Base-by-base conservation (phyloP, 345 rosid genomes). In the Aethionema arabicum region DNA sequence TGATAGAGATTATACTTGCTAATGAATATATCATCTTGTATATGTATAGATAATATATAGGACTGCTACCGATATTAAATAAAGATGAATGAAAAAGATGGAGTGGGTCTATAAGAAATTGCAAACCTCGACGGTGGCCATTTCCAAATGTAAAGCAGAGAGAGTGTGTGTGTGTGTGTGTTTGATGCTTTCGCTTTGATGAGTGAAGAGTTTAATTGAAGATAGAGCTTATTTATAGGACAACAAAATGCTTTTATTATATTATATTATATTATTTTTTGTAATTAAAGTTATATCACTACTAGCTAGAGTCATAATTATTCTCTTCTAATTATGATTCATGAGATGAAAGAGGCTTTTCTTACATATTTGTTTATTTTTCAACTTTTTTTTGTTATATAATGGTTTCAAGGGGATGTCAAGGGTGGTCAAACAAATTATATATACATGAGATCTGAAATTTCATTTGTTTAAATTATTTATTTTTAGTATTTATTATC, bases 41-140 rank as follows among this genome's bases (percentile, higher is more conserved):
- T 21, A 56, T 42, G 4, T 37, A 11, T 43, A 58, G 10, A 57
- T 13, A 43, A 57, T n/a, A n/a, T n/a, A n/a, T 4, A 1, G 4
- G 61, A 57, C 51, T 4, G 21, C 0, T 44, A 31, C 27, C 2
- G 27, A 21, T 21, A 58, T 59, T 32, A 52, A 44, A 45, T 36
- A 43, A 14, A 32, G 50, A 69, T 7, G 11, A 58, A 37, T 4
- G 48, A 43, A 32, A 16, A 31, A 6, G 5, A 6, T n/a, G 9
- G 33, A 30, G 7, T 56, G 6, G 7, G 15, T 30, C 4, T 11
- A 42, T 11, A 21, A 7, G 5, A 11, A 14, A 53, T 31, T 53
- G 39, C 16, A 45, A 65, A 72, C 76, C 56, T 72, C 67, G 51
- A 39, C 67, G 39, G 71, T 65, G 62, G 76, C 67, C 76, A 72